Percentiles rank a stretch among this genome's conserved stretches.
These are phyloP conservation scores for Cerioporus squamosus DNA, from an alignment of 1,284 basidiomycete genomes.

Conservation along the genomic window DNA sequence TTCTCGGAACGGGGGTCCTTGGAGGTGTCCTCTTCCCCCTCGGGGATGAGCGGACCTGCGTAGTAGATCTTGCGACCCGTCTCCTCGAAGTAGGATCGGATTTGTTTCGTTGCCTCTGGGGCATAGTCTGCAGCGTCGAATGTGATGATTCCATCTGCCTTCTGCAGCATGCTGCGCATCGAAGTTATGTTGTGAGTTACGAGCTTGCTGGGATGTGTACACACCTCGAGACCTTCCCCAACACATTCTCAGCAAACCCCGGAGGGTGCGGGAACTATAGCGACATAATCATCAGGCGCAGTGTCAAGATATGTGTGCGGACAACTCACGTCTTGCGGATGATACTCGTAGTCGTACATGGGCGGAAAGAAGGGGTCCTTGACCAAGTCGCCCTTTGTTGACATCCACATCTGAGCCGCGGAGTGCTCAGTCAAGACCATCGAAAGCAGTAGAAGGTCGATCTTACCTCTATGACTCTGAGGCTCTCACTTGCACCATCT, in stretches of 20 bases:
- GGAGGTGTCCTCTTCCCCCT: not conserved
- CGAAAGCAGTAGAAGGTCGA: no score
- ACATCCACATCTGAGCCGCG: not conserved
- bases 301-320: not conserved
- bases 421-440: not conserved
- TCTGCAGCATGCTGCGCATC: no score
- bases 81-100: not conserved
- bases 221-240: no score
- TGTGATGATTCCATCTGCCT: not conserved
- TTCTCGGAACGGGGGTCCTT: slow-evolving; percentile 3
- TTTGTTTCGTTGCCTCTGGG: not conserved
- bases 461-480: no score
- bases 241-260: no score
- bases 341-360: slow-evolving; percentile 27
- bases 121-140: not conserved
- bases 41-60: slow-evolving; percentile 11
- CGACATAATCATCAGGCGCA: not conserved
- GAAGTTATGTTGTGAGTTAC: not conserved
- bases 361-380: slow-evolving; percentile 21
- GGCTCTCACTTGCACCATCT: no score
- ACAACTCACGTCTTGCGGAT: slow-evolving; percentile 23
- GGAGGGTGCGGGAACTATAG: not conserved
- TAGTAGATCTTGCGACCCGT: slow-evolving; percentile 4
- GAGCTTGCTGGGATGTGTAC: no score
- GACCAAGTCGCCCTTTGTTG: slow-evolving; percentile 2